Conservation (phyloP, 306 rosid genomes). For the Quercus wislizeni region DNA sequence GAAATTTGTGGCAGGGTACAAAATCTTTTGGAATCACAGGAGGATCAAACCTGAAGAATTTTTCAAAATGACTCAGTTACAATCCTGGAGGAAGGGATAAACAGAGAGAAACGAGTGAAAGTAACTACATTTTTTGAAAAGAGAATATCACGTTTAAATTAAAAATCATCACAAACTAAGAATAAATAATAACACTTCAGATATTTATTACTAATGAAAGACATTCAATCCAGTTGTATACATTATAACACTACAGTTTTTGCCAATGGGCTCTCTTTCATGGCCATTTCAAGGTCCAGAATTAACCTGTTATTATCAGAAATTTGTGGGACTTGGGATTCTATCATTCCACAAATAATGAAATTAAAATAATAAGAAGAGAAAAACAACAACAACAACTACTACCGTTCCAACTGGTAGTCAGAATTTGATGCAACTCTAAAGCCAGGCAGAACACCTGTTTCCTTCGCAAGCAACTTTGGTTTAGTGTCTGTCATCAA, state of each 20-base stretch:
- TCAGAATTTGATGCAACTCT: conserved; percentile 73
- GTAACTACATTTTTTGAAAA: background rate
- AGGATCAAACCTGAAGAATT: conserved; percentile 68
- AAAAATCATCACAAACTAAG: background rate
- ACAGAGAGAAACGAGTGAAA: background rate
- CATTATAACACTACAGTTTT: background rate
- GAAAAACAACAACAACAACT: conserved; percentile 15
- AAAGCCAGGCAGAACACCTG: conserved; percentile 68
- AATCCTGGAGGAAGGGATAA: background rate
- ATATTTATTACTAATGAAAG: background rate
- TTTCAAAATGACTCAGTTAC: conserved; percentile 16
- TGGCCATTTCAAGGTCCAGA: background rate
- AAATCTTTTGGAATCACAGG: conserved; percentile 81
- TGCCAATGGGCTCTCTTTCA: background rate
- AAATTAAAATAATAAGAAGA: background rate
- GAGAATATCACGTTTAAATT: background rate
- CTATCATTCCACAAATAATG: background rate
- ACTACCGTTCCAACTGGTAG: conserved; percentile 74
- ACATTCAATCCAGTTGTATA: background rate
- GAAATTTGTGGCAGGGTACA: conserved; percentile 71
- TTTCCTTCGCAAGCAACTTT: conserved; percentile 48
- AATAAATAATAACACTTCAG: background rate
- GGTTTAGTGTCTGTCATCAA: conserved; percentile 50
- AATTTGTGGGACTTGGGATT: background rate
- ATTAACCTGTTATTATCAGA: background rate